Conservation (phyloP, 805 yeast species). For the Myxozyma monticola region DNA sequence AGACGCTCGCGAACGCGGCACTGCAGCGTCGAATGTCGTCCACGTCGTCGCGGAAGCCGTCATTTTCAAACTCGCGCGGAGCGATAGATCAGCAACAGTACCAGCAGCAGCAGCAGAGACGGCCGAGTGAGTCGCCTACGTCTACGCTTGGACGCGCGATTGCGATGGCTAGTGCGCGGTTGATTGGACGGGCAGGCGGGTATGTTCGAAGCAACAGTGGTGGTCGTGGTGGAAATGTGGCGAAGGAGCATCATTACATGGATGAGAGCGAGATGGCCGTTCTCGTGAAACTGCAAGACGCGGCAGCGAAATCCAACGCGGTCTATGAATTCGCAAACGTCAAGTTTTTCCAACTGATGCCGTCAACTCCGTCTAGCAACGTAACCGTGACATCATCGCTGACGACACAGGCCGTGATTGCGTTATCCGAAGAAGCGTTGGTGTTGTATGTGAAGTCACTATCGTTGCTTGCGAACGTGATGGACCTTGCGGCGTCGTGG, state of each 20-base stretch:
- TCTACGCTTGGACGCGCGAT: conserved; percentile 87
- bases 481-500: conserved; percentile 85
- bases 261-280: conserved; percentile 25
- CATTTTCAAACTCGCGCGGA: background rate
- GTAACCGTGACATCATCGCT: conserved; percentile 31
- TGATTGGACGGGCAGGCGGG: conserved; percentile 57
- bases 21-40: conserved; percentile 21
- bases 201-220: conserved; percentile 3
- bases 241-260: conserved; percentile 17
- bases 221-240: conserved; percentile 1
- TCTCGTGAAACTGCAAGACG: conserved; percentile 27
- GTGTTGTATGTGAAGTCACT: conserved; percentile 81
- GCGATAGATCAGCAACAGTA: background rate
- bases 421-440: conserved; percentile 79
- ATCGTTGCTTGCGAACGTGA: conserved; percentile 78
- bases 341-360: conserved; percentile 80
- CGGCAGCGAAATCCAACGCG: conserved; percentile 90
- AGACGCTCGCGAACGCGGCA: conserved; percentile 1
- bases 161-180: conserved; percentile 80
- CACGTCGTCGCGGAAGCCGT: conserved; percentile 8
- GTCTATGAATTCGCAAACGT: conserved; percentile 86
- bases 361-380: conserved; percentile 49
- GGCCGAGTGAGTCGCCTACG: conserved; percentile 56
- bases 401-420: conserved; percentile 42
- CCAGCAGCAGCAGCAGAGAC: background rate